Evolutionary conservation across 2,329 filamentous ascomycete species (phyloP).

Genomic region (Arthrobotrys musiformis): DNA sequence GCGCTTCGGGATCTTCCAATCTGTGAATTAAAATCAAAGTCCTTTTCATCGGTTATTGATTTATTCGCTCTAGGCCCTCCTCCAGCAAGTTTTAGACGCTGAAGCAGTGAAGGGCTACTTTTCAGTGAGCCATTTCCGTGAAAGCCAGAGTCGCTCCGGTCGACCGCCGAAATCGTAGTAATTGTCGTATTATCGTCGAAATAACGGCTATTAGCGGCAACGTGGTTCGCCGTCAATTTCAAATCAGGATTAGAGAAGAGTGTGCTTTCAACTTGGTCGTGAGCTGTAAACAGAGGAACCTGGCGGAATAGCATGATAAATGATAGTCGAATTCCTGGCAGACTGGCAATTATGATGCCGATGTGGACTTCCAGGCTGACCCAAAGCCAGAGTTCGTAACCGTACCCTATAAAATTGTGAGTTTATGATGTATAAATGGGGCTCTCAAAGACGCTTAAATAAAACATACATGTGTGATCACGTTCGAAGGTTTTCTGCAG

Average conservation of each 20-base stretch:
- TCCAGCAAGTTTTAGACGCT: conserved; percentile 23
- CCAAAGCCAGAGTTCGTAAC: conserved; percentile 52
- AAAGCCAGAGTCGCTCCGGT: conserved; percentile 3
- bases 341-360: conserved; percentile 50
- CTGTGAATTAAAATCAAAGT: conserved; percentile 35
- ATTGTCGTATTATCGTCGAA: conserved; percentile 36
- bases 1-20: conserved; percentile 23
- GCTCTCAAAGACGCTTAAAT: neutral
- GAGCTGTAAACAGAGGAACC: conserved; percentile 36
- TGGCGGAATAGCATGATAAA: conserved; percentile 40
- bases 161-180: conserved; percentile 32
- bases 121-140: conserved; percentile 1
- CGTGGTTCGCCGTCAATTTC: conserved; percentile 15
- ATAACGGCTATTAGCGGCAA: conserved; percentile 2
- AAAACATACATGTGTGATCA: conserved; percentile 40
- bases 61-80: conserved; percentile 1
- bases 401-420: conserved; percentile 38
- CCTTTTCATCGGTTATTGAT: conserved; percentile 15
- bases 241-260: conserved; percentile 40
- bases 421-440: neutral
- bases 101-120: conserved; percentile 13
- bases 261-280: conserved; percentile 43
- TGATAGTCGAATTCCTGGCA: conserved; percentile 42
- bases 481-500: conserved; percentile 42
- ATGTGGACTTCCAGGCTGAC: conserved; percentile 52